These are phyloP conservation scores for Quercus ilex DNA, from an alignment of 306 rosid species.

Conservation along the genomic window DNA sequence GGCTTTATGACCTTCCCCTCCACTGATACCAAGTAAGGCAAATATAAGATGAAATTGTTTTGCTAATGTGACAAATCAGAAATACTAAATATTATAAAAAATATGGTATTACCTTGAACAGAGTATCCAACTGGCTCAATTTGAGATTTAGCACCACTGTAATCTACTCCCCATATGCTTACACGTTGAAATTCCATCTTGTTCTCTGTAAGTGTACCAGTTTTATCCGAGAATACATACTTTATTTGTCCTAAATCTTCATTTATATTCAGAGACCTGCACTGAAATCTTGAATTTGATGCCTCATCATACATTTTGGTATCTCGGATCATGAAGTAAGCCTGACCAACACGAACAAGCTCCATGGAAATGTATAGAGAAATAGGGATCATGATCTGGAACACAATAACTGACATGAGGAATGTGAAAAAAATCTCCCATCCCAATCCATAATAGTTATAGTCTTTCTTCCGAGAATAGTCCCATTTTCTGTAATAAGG, in stretches of 20 bases:
- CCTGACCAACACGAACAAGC: conserved; percentile 94
- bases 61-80: background rate
- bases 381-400: conserved; percentile 95
- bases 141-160: conserved; percentile 38
- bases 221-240: conserved; percentile 92
- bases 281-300: conserved; percentile 75
- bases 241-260: conserved; percentile 97
- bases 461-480: conserved; percentile 29
- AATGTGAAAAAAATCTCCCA: conserved; percentile 72
- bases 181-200: conserved; percentile 96
- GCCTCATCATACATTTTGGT: conserved; percentile 71
- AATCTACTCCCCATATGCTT: conserved; percentile 84
- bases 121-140: conserved; percentile 46
- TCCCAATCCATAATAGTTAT: conserved; percentile 72
- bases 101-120: conserved; percentile 43
- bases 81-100: background rate
- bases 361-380: conserved; percentile 95
- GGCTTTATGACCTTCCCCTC: conserved; percentile 68
- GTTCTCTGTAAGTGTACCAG: conserved; percentile 96
- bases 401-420: conserved; percentile 92
- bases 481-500: conserved; percentile 72
- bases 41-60: conserved; percentile 19
- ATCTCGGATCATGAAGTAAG: conserved; percentile 84
- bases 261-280: conserved; percentile 92
- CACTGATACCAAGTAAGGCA: conserved; percentile 36